Evolutionary conservation across 2,329 filamentous ascomycete genomes (phyloP).

Genomic region (Aspergillus puulaauensis): DNA sequence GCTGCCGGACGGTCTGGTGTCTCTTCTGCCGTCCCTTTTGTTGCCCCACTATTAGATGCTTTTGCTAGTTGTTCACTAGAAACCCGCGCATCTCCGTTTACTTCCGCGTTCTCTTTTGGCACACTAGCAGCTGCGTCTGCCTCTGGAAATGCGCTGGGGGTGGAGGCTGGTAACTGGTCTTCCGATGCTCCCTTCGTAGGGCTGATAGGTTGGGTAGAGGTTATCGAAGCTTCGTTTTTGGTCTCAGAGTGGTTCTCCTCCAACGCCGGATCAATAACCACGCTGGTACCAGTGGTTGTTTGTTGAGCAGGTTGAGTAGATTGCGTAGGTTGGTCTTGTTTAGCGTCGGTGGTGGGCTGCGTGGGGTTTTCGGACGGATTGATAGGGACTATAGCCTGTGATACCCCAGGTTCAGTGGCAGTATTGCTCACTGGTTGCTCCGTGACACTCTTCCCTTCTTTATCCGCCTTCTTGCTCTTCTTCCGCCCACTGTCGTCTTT

Average conservation of each 20-base stretch:
- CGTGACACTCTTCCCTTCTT: slow-evolving; percentile 25
- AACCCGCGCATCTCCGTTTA: neutral
- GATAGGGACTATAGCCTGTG: slow-evolving; percentile 7
- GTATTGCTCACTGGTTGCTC: slow-evolving; percentile 19
- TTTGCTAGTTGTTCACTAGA: neutral
- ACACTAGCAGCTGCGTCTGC: neutral
- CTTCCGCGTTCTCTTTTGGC: neutral
- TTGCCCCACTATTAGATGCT: neutral
- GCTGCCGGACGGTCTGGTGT: neutral
- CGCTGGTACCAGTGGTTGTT: neutral
- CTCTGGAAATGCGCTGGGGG: neutral
- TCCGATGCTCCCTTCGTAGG: neutral
- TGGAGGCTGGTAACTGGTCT: neutral
- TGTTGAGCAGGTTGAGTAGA: slow-evolving; percentile 1
- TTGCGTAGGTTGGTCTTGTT: slow-evolving; percentile 7
- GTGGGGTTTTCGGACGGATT: slow-evolving; percentile 2
- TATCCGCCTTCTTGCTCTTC: slow-evolving; percentile 32
- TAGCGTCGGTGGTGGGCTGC: slow-evolving; percentile 11
- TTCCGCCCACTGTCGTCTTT: slow-evolving; percentile 50
- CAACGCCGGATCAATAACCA: neutral
- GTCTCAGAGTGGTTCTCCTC: neutral
- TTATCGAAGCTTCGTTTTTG: neutral
- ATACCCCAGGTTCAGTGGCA: slow-evolving; percentile 9
- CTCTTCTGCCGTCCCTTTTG: slow-evolving; percentile 9
- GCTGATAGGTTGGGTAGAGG: neutral